Conservation (phyloP, 371 early-diverging fungal genomes). For the Apophysomyces trapeziformis region DNA sequence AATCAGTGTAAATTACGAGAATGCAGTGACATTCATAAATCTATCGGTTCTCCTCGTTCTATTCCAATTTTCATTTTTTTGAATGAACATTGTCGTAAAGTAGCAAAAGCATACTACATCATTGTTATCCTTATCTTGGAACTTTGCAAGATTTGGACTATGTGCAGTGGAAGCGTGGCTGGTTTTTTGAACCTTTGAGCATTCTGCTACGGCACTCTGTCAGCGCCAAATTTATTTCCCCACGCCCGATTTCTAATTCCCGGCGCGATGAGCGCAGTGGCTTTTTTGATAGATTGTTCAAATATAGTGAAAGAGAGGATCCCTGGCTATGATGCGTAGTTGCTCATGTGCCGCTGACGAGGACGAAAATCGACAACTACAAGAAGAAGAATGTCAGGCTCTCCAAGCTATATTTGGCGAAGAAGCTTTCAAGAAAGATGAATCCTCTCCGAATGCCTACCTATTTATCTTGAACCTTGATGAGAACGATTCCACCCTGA, state of each 20-base stretch:
- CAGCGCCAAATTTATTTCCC: background rate
- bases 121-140: too few relatives aligned
- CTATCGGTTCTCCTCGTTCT: too few relatives aligned
- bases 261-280: background rate
- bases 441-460: conserved; percentile 22
- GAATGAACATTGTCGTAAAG: too few relatives aligned
- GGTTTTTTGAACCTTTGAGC: background rate
- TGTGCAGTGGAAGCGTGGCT: too few relatives aligned
- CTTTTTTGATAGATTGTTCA: background rate
- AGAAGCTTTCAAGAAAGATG: conserved; percentile 31
- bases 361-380: conserved; percentile 33
- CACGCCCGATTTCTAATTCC: too few relatives aligned
- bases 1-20: too few relatives aligned
- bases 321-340: too few relatives aligned
- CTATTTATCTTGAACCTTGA: conserved; percentile 43
- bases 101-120: too few relatives aligned
- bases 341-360: too few relatives aligned
- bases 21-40: too few relatives aligned
- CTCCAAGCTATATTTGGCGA: conserved; percentile 48
- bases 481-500: conserved; percentile 25
- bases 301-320: background rate
- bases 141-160: too few relatives aligned
- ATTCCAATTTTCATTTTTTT: too few relatives aligned
- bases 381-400: conserved; percentile 46
- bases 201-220: background rate